phyloP scores from a whole-genome alignment of 331 rosid species.

The Quercus lobata region DNA sequence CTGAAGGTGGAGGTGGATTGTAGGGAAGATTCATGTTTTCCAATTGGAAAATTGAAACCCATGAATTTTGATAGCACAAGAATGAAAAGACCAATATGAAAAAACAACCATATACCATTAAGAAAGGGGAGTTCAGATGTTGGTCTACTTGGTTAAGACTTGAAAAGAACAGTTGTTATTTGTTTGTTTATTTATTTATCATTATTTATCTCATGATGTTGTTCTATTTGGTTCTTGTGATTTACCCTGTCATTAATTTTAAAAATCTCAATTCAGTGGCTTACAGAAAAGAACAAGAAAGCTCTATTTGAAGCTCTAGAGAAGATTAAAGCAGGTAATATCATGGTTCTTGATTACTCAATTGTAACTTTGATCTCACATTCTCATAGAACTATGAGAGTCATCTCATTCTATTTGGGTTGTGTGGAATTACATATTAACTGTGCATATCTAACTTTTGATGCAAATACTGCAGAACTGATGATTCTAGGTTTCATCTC shows the following conservation, averaged over 20 bases:
- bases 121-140: not conserved
- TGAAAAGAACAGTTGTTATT: not conserved
- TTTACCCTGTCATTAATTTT: conserved; percentile 7
- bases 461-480: conserved; percentile 60
- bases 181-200: too few relatives aligned
- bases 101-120: not conserved
- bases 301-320: conserved; percentile 80
- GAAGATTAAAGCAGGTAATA: conserved; percentile 84
- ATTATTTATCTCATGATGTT: not conserved
- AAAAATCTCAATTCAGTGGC: conserved; percentile 46
- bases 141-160: not conserved
- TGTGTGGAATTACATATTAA: not conserved
- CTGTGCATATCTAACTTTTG: not conserved
- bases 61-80: not conserved
- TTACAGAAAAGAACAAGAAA: conserved; percentile 62
- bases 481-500: conserved; percentile 96
- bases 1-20: not conserved
- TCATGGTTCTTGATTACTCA: too few relatives aligned
- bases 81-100: not conserved
- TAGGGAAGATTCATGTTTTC: not conserved
- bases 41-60: not conserved
- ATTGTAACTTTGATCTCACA: not conserved
- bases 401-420: not conserved
- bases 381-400: not conserved
- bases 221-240: conserved; percentile 9